A percentile compares a stretch with the other conserved stretches of the same genome.
Evolutionary conservation across 148 eudicot species (phyloP).

Genomic region (Rheum nobile): DNA sequence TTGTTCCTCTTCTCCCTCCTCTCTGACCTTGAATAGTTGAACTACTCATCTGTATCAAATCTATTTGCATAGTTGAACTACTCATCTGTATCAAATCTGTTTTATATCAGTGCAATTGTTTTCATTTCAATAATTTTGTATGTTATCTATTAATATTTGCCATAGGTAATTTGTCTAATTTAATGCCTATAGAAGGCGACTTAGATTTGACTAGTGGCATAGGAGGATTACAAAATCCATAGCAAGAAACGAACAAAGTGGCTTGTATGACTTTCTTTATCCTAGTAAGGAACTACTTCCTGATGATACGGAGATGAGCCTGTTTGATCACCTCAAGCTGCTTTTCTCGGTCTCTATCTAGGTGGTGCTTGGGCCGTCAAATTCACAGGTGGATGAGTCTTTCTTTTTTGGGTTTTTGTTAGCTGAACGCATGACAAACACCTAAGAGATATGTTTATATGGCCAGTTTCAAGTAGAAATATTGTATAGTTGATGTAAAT

Average conservation of each 20-base stretch:
- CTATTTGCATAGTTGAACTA: slow-evolving; percentile 86
- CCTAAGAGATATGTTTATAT: no score
- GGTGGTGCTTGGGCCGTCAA: slow-evolving; percentile 94
- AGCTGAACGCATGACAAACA: no score
- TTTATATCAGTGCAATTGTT: no score
- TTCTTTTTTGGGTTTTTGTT: no score
- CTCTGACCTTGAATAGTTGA: slow-evolving; percentile 47
- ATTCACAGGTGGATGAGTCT: slow-evolving; percentile 25
- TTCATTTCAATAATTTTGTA: no score
- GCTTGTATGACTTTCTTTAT: slow-evolving; percentile 83
- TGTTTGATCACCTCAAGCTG: slow-evolving; percentile 92
- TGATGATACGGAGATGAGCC: slow-evolving; percentile 91
- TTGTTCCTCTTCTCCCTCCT: no score
- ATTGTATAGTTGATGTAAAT: no score
- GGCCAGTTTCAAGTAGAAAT: no score
- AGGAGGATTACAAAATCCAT: slow-evolving; percentile 14
- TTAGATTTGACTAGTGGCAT: slow-evolving; percentile 28
- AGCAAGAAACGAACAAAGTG: slow-evolving; percentile 28
- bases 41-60: slow-evolving; percentile 76
- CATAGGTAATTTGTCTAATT: no score
- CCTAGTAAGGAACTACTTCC: slow-evolving; percentile 90
- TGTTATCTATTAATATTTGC: no score
- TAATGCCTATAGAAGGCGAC: slow-evolving; percentile 11
- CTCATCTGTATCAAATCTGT: slow-evolving; percentile 85
- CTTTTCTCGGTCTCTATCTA: slow-evolving; percentile 87